phyloP scores from a whole-genome alignment of 768 basidiomycete genomes.

The Hirschioporus abietinus region DNA sequence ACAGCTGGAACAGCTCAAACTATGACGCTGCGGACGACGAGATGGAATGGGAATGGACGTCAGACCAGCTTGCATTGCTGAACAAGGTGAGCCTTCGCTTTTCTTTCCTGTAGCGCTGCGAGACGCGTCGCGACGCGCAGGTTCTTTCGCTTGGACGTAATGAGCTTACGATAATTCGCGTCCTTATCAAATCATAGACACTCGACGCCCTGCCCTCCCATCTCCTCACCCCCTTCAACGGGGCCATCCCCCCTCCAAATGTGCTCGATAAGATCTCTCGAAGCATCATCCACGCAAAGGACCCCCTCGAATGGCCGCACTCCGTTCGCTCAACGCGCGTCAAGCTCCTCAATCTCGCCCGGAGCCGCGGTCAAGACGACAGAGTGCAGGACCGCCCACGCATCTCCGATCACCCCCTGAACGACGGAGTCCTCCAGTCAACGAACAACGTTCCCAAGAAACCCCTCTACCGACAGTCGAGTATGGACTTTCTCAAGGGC shows the following conservation, averaged over 20 bases:
- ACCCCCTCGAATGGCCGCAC: constrained; percentile 75
- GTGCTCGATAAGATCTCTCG: constrained; percentile 84
- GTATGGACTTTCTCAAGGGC: constrained; percentile 77
- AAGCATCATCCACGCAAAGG: constrained; percentile 69
- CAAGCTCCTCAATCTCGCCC: constrained; percentile 78
- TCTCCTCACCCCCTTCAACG: constrained; percentile 83
- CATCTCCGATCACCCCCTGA: constrained; percentile 6
- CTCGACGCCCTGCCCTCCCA: constrained; percentile 79
- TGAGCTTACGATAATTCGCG: constrained; percentile 3
- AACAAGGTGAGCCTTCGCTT: constrained; percentile 45
- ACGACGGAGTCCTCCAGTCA: constrained; percentile 36
- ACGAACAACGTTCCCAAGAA: constrained; percentile 45
- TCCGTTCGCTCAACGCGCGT: constrained; percentile 76
- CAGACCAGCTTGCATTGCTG: constrained; percentile 64
- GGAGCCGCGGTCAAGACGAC: constrained; percentile 52
- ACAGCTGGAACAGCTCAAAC: constrained; percentile 84
- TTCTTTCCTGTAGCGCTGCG: constrained; percentile 3
- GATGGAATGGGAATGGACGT: constrained; percentile 65
- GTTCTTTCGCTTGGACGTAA: neutral
- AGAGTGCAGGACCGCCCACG: constrained; percentile 15
- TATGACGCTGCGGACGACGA: constrained; percentile 54
- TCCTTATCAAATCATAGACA: constrained; percentile 40
- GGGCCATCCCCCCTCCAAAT: constrained; percentile 78
- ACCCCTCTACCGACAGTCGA: constrained; percentile 72
- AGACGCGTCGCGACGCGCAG: neutral